A percentile compares a stretch with the other conserved stretches of the same genome.
Conservation (phyloP, 2,329 filamentous ascomycete genomes). For the Pseudogymnoascus sp. region DNA sequence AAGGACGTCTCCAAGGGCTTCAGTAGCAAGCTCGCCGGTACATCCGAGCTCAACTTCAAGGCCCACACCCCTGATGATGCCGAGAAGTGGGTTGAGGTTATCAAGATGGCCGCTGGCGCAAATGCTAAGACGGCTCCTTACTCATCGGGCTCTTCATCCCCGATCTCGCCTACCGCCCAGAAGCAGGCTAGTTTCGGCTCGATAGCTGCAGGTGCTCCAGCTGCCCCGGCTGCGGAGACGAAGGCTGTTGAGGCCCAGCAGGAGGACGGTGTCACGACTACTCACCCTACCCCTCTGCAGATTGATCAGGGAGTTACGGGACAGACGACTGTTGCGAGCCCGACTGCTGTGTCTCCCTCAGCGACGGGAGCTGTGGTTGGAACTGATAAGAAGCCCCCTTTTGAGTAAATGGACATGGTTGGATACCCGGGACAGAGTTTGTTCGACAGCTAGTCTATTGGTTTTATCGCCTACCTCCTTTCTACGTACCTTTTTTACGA, state of each 20-base stretch:
- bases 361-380: not conserved
- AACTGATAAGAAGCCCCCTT: not conserved
- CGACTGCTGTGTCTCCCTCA: conserved; percentile 15
- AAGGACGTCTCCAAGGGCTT: conserved; percentile 81
- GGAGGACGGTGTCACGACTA: not conserved
- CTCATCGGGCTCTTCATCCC: not conserved
- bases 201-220: not conserved
- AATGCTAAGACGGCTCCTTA: not conserved
- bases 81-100: conserved; percentile 74
- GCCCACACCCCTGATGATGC: conserved; percentile 75
- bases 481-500: not conserved
- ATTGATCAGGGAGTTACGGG: conserved; percentile 18
- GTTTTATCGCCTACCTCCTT: not conserved
- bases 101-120: conserved; percentile 34
- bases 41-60: conserved; percentile 78
- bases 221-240: not conserved
- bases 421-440: not conserved
- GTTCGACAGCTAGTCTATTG: not conserved
- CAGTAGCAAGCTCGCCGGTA: conserved; percentile 72
- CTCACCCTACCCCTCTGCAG: conserved; percentile 19
- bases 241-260: not conserved
- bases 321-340: conserved; percentile 22
- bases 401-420: not conserved
- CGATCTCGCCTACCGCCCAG: conserved; percentile 7
- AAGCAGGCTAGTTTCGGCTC: not conserved